These are phyloP conservation scores for Dictyostelium purpureum DNA, from an alignment of 78 protist species.

Conservation along the genomic window DNA sequence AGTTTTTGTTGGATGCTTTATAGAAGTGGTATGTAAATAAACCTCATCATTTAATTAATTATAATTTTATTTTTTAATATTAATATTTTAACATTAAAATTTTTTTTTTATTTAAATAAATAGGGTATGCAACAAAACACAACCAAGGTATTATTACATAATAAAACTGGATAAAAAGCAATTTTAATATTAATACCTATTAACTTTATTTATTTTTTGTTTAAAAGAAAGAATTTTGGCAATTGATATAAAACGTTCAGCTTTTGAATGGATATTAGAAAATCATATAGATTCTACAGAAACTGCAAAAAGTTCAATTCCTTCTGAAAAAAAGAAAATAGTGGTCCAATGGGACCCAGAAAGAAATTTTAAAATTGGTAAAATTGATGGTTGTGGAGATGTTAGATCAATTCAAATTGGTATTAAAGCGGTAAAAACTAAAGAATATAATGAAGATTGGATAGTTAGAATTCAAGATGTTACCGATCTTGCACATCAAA, in stretches of 20 bases:
- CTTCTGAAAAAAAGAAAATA: neutral
- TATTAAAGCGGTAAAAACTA: neutral
- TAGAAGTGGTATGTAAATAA: slow-evolving; percentile 21
- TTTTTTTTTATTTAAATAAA: no score
- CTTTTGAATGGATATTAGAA: slow-evolving; percentile 35
- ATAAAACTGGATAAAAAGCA: no score
- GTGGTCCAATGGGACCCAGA: slow-evolving; percentile 70
- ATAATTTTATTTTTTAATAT: no score
- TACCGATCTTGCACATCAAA: neutral
- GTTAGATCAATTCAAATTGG: slow-evolving; percentile 48
- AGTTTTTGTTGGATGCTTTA: slow-evolving; percentile 48
- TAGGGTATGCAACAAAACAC: no score
- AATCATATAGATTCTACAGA: slow-evolving; percentile 1
- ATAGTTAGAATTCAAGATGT: slow-evolving; percentile 25
- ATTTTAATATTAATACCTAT: no score
- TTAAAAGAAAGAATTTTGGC: slow-evolving; percentile 42
- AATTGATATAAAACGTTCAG: slow-evolving; percentile 16
- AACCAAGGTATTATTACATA: no score
- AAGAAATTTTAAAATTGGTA: neutral
- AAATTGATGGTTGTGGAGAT: slow-evolving; percentile 4
- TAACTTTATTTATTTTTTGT: no score
- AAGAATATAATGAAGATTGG: slow-evolving; percentile 31
- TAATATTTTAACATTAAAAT: no score
- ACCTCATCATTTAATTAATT: neutral
- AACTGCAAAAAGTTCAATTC: neutral